These are phyloP conservation scores for Amaranthus hypochondriacus DNA, from an alignment of 148 eudicot genomes.

Conservation along the genomic window DNA sequence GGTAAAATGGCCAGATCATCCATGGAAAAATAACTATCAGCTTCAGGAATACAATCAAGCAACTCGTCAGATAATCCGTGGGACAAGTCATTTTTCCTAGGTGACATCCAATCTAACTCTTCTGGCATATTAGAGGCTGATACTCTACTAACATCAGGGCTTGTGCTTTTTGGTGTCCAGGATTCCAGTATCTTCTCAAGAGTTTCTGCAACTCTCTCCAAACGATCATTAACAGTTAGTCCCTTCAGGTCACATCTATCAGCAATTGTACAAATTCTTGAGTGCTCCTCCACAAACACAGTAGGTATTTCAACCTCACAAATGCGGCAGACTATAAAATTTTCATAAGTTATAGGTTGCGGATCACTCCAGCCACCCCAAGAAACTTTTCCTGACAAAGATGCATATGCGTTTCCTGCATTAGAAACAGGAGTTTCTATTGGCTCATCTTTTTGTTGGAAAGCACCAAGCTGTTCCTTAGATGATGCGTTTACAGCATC, in stretches of 20 bases:
- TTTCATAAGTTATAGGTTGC: conserved; percentile 51
- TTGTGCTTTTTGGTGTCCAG: conserved; percentile 66
- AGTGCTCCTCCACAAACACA: conserved; percentile 90
- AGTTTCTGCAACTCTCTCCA: conserved; percentile 91
- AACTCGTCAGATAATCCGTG: conserved; percentile 46
- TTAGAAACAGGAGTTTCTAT: conserved; percentile 33
- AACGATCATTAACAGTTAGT: conserved; percentile 68
- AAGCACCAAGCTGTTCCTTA: conserved; percentile 41
- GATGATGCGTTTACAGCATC: conserved; percentile 42
- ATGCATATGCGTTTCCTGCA: conserved; percentile 42
- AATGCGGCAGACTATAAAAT: conserved; percentile 85
- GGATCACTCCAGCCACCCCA: conserved; percentile 72
- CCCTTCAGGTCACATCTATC: conserved; percentile 97
- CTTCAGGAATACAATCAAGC: conserved; percentile 49
- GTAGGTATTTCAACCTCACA: conserved; percentile 98
- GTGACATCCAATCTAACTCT: conserved; percentile 47
- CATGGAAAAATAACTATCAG: conserved; percentile 41
- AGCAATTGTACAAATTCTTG: conserved; percentile 94
- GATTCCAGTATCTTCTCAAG: conserved; percentile 83
- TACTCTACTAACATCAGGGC: conserved; percentile 45
- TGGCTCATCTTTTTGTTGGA: conserved; percentile 42
- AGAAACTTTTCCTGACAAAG: conserved; percentile 37
- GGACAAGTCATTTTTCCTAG: conserved; percentile 38
- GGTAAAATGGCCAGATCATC: conserved; percentile 37
- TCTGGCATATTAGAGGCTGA: conserved; percentile 47